Evolutionary conservation across 2,329 filamentous ascomycete genomes (phyloP), one percentile per base, ranked within the genome.

Genomic region (Neodidymelliopsis sp.): DNA sequence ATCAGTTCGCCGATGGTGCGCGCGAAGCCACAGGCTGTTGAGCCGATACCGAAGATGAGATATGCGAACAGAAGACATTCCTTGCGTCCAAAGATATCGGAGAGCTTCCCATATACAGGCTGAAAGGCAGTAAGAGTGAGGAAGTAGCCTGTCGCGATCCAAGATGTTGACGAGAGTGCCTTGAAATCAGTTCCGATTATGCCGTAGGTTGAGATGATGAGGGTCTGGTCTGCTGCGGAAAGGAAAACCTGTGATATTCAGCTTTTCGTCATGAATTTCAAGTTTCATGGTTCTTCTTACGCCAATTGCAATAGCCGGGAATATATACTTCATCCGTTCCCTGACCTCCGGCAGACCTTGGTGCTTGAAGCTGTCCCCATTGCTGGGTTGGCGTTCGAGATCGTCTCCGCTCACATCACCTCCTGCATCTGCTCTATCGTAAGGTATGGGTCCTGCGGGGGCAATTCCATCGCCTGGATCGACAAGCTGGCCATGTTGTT

Each of bases 131-230:
- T 89, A 40, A 90, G 74, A 1, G 88, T 90, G 41, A 92, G 77
- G 61, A 91, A 88, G 68, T 92, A 88, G 8, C 81, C 82, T 10
- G 57, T 67, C 20, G 87, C 87, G 49, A 91, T 87, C 88, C 89
- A 91, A 41, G 84, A 87, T 4, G 88, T 90, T 57, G 83, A 83
- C 65, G 88, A 90, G 41, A 93, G 77, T 1, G 89, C 87, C 40
- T 89, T 79, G 20, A 93, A 75, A 55, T 92, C 89, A 47, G 82
- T 89, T 9, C 88, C 89, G 60, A 93, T 92, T 54, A 81, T 84
- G 38, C 87, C 87, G 69, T 91, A 91, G n/a, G 82, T 86, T n/a
- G 85, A 84, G 37, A 92, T 84, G 22, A 89, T 85, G 43, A 92
- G 84, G 0, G 90, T 90, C 69, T 91, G 88, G 65, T 93, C 89